Base-by-base conservation (phyloP, 805 yeast species). In the Yamadazyma paraphyllophila region DNA sequence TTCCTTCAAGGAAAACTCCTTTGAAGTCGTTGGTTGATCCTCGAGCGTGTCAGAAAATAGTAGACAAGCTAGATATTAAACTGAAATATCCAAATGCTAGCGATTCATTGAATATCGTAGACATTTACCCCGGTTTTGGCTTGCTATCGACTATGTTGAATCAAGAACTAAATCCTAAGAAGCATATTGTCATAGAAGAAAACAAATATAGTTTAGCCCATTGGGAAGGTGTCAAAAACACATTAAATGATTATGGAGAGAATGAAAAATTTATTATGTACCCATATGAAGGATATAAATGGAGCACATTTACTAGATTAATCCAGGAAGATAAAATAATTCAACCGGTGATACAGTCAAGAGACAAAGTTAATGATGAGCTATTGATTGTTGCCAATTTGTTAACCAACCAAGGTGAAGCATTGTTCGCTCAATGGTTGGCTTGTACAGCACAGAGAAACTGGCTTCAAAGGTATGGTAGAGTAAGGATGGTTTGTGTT, bases 401-500 rank as follows among this genome's bases (percentile, higher is more conserved):
- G 25, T 73, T 85, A 0, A 69, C 74, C 15, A 41, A 58, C 7
- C 75, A 73, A 47, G 86, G 85, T 10, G 94, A 85, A 59, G 81
- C 84, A 41, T 73, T 88, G 13, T 62, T 85, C 20, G 81, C 85
- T 46, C 96, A 88, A 64, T 85, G 89, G 81, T 61, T 85, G 27
- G 77, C 76, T 48, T 85, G 95, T 62, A 67, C 83, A 25, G 82
- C 78, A 0, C 75, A 83, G 58, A 70, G 76, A 40, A 86, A 85
- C 57, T 88, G 96, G 96, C 60, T 88, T 7, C 83, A 82, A 50
- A 70, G 73, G 53, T 85, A 76, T 62, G 76, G 96, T 7, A 75
- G 85, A 40, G 91, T 90, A 2, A 73, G 88, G 50, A 79, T 88
- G 82, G 65, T 91, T 17, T 63, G 85, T 12, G 80, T 91, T 81